phyloP scores from a whole-genome alignment of 345 rosid species.

The Nephelium lappaceum region DNA sequence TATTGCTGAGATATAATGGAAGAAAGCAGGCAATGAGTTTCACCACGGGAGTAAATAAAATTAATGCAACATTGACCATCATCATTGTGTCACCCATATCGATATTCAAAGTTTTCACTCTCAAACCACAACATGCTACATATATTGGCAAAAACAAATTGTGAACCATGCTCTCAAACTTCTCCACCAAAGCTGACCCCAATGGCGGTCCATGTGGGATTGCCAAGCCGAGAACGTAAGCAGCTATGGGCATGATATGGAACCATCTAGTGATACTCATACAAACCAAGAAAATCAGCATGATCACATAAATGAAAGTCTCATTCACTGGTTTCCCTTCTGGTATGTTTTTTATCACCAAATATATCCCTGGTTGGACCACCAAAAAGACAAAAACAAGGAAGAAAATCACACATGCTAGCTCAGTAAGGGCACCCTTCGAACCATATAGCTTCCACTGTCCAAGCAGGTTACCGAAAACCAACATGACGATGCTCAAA shows the following conservation, averaged over 20 bases:
- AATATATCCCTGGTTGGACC: background rate
- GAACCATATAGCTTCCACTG: background rate
- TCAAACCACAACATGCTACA: conserved; percentile 21
- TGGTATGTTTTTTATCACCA: background rate
- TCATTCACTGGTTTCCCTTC: conserved; percentile 9
- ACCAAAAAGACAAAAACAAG: background rate
- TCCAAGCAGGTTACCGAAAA: background rate
- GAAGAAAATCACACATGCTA: background rate
- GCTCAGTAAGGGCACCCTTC: background rate
- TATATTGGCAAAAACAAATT: conserved; percentile 21
- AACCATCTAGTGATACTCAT: background rate
- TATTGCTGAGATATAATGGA: conserved; percentile 39
- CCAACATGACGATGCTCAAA: background rate
- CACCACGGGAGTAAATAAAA: conserved; percentile 23
- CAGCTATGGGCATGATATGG: background rate
- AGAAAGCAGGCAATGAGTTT: conserved; percentile 38
- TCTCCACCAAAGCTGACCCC: conserved; percentile 30
- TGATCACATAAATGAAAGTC: background rate
- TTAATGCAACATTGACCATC: background rate
- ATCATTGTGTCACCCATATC: background rate
- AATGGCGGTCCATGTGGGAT: conserved; percentile 35
- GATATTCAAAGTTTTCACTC: conserved; percentile 10
- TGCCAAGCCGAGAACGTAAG: conserved; percentile 22
- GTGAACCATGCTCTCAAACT: conserved; percentile 17
- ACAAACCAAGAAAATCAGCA: background rate